Evolutionary conservation across 2,329 filamentous ascomycete species (phyloP), one percentile per base, ranked within the genome.

Genomic region (Neurospora crassa): DNA sequence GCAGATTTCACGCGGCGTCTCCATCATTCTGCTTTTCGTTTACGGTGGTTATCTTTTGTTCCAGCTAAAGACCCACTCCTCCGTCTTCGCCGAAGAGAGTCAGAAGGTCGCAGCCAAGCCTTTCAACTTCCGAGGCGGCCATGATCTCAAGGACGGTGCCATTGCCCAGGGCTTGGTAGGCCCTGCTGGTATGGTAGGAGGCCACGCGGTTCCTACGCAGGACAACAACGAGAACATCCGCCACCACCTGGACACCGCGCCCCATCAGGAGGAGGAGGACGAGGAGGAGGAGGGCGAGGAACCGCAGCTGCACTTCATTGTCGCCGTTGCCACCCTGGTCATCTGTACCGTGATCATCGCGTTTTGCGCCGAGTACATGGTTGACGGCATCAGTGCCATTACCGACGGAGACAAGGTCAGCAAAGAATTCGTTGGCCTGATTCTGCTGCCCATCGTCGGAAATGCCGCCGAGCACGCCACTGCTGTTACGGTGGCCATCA

Each of bases 1-100:
- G 14, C 82, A 83, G 71, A 82, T 92, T 29, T 94, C 92, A 0
- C 88, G 91, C 70, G 92, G 92, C 69, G 92, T 91, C 1, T 84
- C 92, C 0, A 83, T 97, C 73, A 94, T 97, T 73, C 86, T 97
- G 5, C 86, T 98, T 1, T 79, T 96, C 67, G 91, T 96, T 11
- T 98, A 97, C 79, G 89, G 81, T 68, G 91, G 88, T 71, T 97
- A 96, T 78, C 89, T 98, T 1, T 86, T 92, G 80, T 97, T 97
- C 84, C 95, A 97, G 81, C 89, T 98, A 72, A 92, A 93, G 79
- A 94, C 94, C 0, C 94, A 97, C 80, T 85, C 87, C 34, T 84
- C 84, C 10, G 90, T 97, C 79, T 97, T 97, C 84, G 93, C 91
- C 79, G 89, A 89, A 69, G 89, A 92, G 42, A 92, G 90, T 74